These are phyloP conservation scores for Diaporthe longicolla DNA, from an alignment of 2,329 filamentous ascomycete species.

Conservation along the genomic window DNA sequence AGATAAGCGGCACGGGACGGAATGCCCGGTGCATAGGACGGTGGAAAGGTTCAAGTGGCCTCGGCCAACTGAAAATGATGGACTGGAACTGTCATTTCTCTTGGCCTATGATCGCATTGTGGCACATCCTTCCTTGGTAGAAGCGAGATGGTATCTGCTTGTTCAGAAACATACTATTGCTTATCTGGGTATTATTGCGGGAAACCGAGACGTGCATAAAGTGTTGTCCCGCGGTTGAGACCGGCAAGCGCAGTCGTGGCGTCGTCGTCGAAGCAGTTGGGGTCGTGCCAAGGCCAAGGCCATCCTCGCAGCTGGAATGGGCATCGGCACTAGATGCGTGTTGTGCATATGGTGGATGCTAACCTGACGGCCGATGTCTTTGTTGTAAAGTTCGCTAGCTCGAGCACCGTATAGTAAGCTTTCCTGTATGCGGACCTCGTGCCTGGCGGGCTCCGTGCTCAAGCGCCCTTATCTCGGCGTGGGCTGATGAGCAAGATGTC, in stretches of 20 bases:
- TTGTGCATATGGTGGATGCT: not conserved
- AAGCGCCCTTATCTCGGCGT: not conserved
- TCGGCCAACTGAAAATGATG: too few relatives aligned
- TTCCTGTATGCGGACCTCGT: not conserved
- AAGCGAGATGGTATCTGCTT: not conserved
- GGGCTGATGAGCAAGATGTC: not conserved
- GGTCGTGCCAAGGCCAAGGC: constrained; percentile 3
- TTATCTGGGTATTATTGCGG: not conserved
- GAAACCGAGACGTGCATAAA: not conserved
- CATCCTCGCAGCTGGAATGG: not conserved
- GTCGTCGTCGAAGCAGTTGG: not conserved
- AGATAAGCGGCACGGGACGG: not conserved
- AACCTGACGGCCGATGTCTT: not conserved
- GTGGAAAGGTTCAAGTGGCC: not conserved
- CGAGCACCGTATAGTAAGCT: not conserved
- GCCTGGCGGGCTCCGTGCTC: not conserved
- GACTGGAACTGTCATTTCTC: not conserved
- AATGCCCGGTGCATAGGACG: not conserved
- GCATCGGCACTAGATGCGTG: not conserved
- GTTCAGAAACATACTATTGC: constrained; percentile 4
- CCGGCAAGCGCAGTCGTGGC: not conserved
- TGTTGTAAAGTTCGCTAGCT: not conserved
- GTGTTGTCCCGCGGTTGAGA: not conserved
- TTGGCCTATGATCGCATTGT: not conserved
- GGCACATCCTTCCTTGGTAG: not conserved